A percentile compares a stretch with the other conserved stretches of the same genome.
Evolutionary conservation across 345 rosid species (phyloP).

Genomic region (Brassica nigra): DNA sequence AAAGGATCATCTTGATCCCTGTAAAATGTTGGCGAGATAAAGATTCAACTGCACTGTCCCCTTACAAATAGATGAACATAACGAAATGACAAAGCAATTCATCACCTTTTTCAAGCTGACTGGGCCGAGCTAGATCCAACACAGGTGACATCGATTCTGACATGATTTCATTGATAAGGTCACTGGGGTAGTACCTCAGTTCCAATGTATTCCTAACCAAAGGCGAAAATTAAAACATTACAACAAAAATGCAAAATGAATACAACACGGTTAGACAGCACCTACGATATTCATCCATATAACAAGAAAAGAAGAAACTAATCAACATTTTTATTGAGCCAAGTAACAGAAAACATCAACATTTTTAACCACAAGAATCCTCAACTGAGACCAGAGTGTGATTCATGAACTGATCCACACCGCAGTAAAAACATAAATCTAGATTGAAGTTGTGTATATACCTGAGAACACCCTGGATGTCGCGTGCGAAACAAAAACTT

Average conservation of each 20-base stretch:
- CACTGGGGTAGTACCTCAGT: not conserved
- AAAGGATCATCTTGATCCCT: conserved; percentile 1
- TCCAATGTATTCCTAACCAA: not conserved
- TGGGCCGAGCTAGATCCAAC: not conserved
- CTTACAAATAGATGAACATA: not conserved
- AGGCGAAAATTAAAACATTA: not conserved
- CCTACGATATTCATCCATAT: no score
- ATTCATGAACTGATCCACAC: not conserved
- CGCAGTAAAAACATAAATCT: not conserved
- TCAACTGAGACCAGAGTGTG: not conserved
- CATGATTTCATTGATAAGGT: not conserved
- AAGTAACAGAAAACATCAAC: not conserved
- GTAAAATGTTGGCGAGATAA: not conserved
- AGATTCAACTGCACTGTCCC: not conserved
- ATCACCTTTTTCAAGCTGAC: not conserved
- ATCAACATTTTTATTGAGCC: not conserved
- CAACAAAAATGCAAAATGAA: no score
- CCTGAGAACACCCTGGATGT: not conserved
- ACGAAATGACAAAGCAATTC: not conserved
- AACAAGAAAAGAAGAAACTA: no score
- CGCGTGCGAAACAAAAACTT: not conserved
- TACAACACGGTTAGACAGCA: no score
- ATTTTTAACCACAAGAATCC: not conserved
- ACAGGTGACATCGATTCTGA: not conserved
- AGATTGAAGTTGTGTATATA: not conserved